Evolutionary conservation across 2,329 filamentous ascomycete species (phyloP).

Genomic region (Pseudofabraea citricarpa): DNA sequence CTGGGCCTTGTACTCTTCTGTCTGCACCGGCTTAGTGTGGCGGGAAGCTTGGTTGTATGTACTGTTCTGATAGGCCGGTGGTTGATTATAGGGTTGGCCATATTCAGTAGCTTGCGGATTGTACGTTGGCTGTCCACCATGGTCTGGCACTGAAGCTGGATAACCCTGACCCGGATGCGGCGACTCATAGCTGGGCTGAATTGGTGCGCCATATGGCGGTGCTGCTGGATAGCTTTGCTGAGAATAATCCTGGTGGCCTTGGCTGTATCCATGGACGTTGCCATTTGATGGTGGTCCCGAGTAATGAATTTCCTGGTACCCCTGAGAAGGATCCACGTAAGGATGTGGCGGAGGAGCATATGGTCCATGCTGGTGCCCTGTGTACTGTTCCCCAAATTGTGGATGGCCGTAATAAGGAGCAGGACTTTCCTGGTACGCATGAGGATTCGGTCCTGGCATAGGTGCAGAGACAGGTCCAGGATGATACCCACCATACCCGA

Average conservation of each 20-base stretch:
- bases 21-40: conserved; percentile 26
- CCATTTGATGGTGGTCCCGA: conserved; percentile 16
- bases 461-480: conserved; percentile 16
- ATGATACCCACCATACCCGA: conserved; percentile 28
- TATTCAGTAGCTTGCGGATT: conserved; percentile 14
- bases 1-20: conserved; percentile 40
- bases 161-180: conserved; percentile 15
- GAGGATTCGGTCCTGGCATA: conserved; percentile 15
- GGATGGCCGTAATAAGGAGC: conserved; percentile 29
- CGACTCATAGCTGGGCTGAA: conserved; percentile 14
- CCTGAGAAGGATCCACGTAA: conserved; percentile 19
- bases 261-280: conserved; percentile 16
- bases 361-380: conserved; percentile 22
- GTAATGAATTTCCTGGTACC: conserved; percentile 20
- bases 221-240: conserved; percentile 20
- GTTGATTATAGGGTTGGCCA: conserved; percentile 15
- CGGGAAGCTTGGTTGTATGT: conserved; percentile 15
- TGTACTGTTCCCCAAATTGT: conserved; percentile 28
- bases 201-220: conserved; percentile 11
- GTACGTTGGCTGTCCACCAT: conserved; percentile 12
- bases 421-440: conserved; percentile 24
- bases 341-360: conserved; percentile 22
- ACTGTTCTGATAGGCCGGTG: conserved; percentile 21
- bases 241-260: conserved; percentile 17
- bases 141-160: conserved; percentile 12